Conservation (phyloP, 805 yeast species). For the Pichia californica region DNA sequence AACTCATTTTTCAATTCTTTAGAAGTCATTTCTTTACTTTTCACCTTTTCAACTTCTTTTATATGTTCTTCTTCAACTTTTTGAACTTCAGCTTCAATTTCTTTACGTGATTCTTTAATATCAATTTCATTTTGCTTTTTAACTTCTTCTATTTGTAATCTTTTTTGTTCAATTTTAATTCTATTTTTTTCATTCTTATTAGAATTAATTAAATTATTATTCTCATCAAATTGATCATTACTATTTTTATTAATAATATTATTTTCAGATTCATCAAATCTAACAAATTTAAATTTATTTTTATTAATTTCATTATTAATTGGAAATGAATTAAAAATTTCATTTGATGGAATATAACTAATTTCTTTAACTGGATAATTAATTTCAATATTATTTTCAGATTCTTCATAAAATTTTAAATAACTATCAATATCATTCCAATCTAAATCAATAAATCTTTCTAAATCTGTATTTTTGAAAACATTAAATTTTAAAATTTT, state of each 20-base stretch:
- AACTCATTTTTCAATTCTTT: slow-evolving; percentile 7
- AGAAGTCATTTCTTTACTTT: slow-evolving; percentile 7
- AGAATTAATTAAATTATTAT: slow-evolving; percentile 15
- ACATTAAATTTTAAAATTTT: slow-evolving; percentile 57
- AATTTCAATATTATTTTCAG: slow-evolving; percentile 11
- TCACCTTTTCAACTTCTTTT: slow-evolving; percentile 20
- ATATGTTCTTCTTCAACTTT: slow-evolving; percentile 13
- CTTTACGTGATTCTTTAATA: slow-evolving; percentile 25
- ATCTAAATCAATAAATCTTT: slow-evolving; percentile 47
- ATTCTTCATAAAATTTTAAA: slow-evolving; percentile 19
- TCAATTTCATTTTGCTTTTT: neutral
- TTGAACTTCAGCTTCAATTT: slow-evolving; percentile 23
- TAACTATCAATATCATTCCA: slow-evolving; percentile 62
- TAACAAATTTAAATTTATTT: slow-evolving; percentile 27
- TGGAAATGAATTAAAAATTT: slow-evolving; percentile 26
- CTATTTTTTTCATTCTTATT: slow-evolving; percentile 11
- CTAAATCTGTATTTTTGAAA: slow-evolving; percentile 70
- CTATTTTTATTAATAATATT: slow-evolving; percentile 17
- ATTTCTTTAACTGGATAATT: slow-evolving; percentile 6
- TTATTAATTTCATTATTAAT: slow-evolving; percentile 26
- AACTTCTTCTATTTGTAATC: slow-evolving; percentile 14
- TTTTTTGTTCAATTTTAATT: neutral
- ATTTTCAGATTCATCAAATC: slow-evolving; percentile 20
- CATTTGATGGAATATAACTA: slow-evolving; percentile 14
- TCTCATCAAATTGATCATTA: slow-evolving; percentile 15